Evolutionary conservation across 192 early-diverging fungal species (phyloP), one percentile per base, ranked within the genome.

Genomic region (Diversispora eburnea): DNA sequence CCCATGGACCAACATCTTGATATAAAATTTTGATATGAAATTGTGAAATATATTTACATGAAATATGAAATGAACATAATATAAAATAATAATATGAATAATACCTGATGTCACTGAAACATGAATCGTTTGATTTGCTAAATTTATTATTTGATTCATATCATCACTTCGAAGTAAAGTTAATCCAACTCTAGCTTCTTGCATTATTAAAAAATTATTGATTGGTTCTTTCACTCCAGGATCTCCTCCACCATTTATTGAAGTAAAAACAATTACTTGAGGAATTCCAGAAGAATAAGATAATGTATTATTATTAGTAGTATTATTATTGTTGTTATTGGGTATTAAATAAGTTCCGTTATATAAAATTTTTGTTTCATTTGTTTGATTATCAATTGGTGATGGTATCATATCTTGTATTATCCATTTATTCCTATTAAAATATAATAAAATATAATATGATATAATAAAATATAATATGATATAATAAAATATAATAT

Each of bases 181-280:
- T 5, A 61, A 22, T 5, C 59, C 59, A 5, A 61, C 33, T 33
- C 33, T 61, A 41, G 15, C 22, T 4, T 61, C 13, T 33, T 33
- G 22, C 15, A 61, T 39, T 33, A 61, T 39, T 15, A 15, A 8
- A 42, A 8, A 33, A 61, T 61, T 15, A 61, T 39, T 15, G 33
- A 61, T 39, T 33, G 59, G 59, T 33, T 61, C 59, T 13, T 61
- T 61, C 25, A 61, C 13, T 61, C 59, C 59, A 4, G 59, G 59
- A 41, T 61, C 59, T 33, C 59, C 59, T 56, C 55, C 55, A 42
- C 33, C 33, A 13, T 61, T 61, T 33, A 61, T 15, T 15, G 59
- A 61, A 39, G 59, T 61, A 39, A 61, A 42, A 39, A 33, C 12
- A 61, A 61, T 61, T 39, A 61, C 59, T 61, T 61, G 20, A 6